Evolutionary conservation across 2,329 filamentous ascomycete species (phyloP), one percentile per base, ranked within the genome.

Genomic region (Ascochyta fabae): DNA sequence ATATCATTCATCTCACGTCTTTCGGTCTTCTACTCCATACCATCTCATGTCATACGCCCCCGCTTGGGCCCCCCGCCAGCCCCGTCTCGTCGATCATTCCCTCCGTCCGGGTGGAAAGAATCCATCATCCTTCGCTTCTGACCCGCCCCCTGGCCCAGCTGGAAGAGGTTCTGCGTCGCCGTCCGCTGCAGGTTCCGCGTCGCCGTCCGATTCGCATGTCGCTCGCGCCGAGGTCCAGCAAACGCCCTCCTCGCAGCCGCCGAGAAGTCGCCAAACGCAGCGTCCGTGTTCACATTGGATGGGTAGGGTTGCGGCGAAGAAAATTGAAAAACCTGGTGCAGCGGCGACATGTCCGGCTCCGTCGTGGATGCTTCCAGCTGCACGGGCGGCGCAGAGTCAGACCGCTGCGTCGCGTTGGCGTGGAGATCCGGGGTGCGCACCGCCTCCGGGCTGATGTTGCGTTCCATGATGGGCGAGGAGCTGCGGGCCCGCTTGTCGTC

Each of bases 111-210:
- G 67, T 91, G 89, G 69, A 92, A 92, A 49, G 92, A 87, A 67
- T 93, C 90, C 66, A 90, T 84, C 64, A 91, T 83, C 66, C 89
- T 85, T 38, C 90, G 83, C 74, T 94, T 94, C 64, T 86, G 83
- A 1, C 90, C 90, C 8, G 88, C 85, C 6, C 85, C 86, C 55
- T 83, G 83, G 4, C 86, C 86, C 8, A 90, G 76, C 36, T 75
- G 76, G 40, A 79, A 71, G 34, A 77, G 72, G 61, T 76, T 66
- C 65, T 70, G 59, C 46, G 69, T 65, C 39, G 71, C 64, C 10
- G 66, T 62, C n/a, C 71, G 67, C 45, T 72, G 73, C 15, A 68
- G 59, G 44, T 64, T 70, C 31, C 70, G 71, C 43, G 61, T 58
- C 6, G 67, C 64, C 15, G 68, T 47, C 43, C 83, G 80, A 60